These are phyloP conservation scores for Moesziomyces antarcticus DNA, from an alignment of 1,284 basidiomycete species.

Conservation along the genomic window DNA sequence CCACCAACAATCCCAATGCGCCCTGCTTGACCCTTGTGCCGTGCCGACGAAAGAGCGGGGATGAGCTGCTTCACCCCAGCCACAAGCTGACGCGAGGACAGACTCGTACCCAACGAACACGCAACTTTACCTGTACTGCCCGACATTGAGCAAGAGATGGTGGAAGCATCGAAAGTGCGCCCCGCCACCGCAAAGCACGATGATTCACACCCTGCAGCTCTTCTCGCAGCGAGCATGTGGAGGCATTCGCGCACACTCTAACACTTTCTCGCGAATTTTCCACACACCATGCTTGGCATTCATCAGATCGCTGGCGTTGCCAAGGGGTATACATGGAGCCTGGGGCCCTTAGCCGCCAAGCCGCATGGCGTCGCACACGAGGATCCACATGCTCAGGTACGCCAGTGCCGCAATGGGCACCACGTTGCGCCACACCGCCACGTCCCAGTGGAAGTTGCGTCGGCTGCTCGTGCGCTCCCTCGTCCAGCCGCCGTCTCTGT, in stretches of 20 bases:
- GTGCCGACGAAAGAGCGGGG: conserved; percentile 81
- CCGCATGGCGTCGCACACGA: conserved; percentile 50
- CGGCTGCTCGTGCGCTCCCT: conserved; percentile 38
- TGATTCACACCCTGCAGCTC: too few relatives aligned
- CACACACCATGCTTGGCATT: too few relatives aligned
- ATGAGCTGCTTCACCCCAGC: conserved; percentile 77
- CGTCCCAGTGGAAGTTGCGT: conserved; percentile 66
- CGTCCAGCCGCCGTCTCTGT: conserved; percentile 17
- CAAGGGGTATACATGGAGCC: conserved; percentile 2
- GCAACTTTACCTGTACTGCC: neutral
- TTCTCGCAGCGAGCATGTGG: too few relatives aligned
- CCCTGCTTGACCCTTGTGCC: conserved; percentile 98
- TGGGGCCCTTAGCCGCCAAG: conserved; percentile 4
- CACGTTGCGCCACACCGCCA: conserved; percentile 64
- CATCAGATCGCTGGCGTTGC: too few relatives aligned
- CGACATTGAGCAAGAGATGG: too few relatives aligned
- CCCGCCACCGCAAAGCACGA: too few relatives aligned
- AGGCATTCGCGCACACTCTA: too few relatives aligned
- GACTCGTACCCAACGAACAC: neutral
- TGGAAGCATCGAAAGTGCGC: too few relatives aligned
- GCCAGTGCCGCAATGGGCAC: conserved; percentile 60
- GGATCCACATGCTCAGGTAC: conserved; percentile 62
- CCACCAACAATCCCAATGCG: conserved; percentile 93
- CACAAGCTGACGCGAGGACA: neutral
- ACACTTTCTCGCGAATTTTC: too few relatives aligned